Base-by-base conservation (phyloP, 2,329 filamentous ascomycete species). In the Mycosphaerella sp. region DNA sequence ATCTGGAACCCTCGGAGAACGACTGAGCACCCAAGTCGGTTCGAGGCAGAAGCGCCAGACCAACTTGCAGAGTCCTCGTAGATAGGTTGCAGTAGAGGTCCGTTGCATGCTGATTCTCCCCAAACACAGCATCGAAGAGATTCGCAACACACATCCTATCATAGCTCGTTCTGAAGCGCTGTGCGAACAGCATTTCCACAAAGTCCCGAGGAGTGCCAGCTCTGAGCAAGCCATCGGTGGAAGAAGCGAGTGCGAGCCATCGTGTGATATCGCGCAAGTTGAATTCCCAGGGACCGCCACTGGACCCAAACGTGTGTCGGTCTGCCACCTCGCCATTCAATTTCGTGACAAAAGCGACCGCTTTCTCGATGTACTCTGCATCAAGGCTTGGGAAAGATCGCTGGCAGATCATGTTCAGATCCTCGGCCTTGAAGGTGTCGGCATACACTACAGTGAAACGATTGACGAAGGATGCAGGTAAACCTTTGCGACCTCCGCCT, bases 401-500 rank as follows among this genome's bases (percentile, higher is more conserved):
- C 26, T 79, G 77, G 45, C 90, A 95, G 59, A 98, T 97, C 45
- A 86, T 75, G 56, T 85, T 79, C 55, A 98, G 73, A 74, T 98
- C 93, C 32, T 88, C 80, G 26, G 86, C 78, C 12, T 80, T 86
- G 68, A 98, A 93, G 4, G 90, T 81, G 66, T 98, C 93, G 54
- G 93, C 90, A 72, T 97, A 97, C 0, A 98, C 95, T 14, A 98
- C 92, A 38, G 95, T 93, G 69, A 98, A 98, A 44, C 95, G 87
- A 69, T 98, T 97, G 58, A 98, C 93, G 66, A 98, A 98, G 1
- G 93, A 97, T 54, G 87, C 87, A 1, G 93, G 93, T 36, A 98
- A 76, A 39, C 93, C 93, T 72, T 98, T 98, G 63, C 93, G 83
- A 8, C 93, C 93, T 59, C 93, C 92, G 54, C 93, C 93, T 72